Evolutionary conservation across 495 filamentous ascomycete genomes (phyloP), one percentile per base, ranked within the genome.

Genomic region (Trichocladium uniseriatum): DNA sequence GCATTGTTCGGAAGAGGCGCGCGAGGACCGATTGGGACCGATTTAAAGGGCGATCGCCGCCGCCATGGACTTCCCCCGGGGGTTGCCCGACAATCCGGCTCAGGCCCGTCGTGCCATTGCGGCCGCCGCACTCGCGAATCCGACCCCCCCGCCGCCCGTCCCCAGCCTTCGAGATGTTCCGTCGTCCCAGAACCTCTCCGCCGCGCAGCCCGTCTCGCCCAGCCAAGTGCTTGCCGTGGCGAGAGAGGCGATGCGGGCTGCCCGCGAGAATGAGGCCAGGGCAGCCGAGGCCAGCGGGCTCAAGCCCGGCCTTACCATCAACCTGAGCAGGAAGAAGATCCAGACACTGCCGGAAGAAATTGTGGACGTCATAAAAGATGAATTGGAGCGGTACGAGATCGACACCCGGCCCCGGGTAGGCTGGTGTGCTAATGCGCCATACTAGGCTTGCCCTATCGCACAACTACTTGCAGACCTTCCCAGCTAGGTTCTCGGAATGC

Each of bases 301-400:
- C 45, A 84, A 86, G 65, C 88, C 89, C 32, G 78, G 78, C 20
- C 72, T 94, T 53, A 95, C 90, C 13, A 83, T 98, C 58, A 87
- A 95, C 63, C 69, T 98, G 59, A 87, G 86, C 53, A 82, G 90
- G 63, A 86, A 83, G 51, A 79, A 81, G 54, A 90, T 98, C 35
- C 74, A 77, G 39, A 78, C 72, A 50, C 78, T 98, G 57, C 90
- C 91, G 1, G 86, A 90, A 37, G 85, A 91, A 52, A 87, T 95
- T 45, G 81, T 96, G 28, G 88, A 92, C 62, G 79, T 94, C 55
- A 89, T 98, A 45, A 94, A 89, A 68, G 80, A 91, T 64, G 87
- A 95, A 62, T 78, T 96, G 42, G 90, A 94, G 71, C 75, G 91
- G 91, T 95, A 49, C 36, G 62, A 53, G 15, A 43, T 34, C 20